Evolutionary conservation across 1,284 basidiomycete genomes (phyloP), one percentile per base, ranked within the genome.

Genomic region (Trichosporon inkin): DNA sequence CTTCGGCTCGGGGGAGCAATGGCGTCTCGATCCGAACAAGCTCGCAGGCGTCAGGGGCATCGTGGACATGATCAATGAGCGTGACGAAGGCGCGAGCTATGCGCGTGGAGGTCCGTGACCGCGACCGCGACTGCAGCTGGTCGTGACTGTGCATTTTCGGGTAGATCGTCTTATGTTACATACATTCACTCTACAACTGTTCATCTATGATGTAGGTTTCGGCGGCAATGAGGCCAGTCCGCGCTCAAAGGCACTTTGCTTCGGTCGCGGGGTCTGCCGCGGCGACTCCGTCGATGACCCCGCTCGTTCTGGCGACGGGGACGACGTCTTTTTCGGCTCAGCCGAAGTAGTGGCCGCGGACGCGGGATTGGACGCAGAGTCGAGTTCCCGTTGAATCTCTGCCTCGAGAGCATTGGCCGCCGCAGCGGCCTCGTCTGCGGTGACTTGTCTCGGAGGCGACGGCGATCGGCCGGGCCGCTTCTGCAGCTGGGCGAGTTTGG

Each of bases 401-500:
- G 40, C 58, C 53, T 66, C 63, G 35, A 65, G 60, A 14, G 57
- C 60, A 4, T 66, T 60, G 1, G 60, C 60, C 5, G 57, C 62
- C 8, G 56, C 56, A 14, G 24, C 44, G 10, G 44, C 44, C 24
- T 49, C 44, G 13, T 13, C 3, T n/a, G 44, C 44, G 44, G 44
- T 49, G 44, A 49, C 28, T 32, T 49, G 44, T 17, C 60, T 52
- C 22, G 57, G 58, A 0, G 65, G 65, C 17, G 57, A 62, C 32
- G 61, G 59, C 7, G 58, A 57, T 6, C 63, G 58, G 13, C 61
- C 64, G 1, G 64, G 53, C 6, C 67, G 67, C n/a, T 70, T 65
- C 66, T 86, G 84, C 84, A 96, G 85, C 64, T 90, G 84, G 10
- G 86, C 84, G 19, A 98, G 81, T 76, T 98, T 98, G 5, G 94